phyloP scores from a whole-genome alignment of 257 asterid genomes.

The Misopates orontium region DNA sequence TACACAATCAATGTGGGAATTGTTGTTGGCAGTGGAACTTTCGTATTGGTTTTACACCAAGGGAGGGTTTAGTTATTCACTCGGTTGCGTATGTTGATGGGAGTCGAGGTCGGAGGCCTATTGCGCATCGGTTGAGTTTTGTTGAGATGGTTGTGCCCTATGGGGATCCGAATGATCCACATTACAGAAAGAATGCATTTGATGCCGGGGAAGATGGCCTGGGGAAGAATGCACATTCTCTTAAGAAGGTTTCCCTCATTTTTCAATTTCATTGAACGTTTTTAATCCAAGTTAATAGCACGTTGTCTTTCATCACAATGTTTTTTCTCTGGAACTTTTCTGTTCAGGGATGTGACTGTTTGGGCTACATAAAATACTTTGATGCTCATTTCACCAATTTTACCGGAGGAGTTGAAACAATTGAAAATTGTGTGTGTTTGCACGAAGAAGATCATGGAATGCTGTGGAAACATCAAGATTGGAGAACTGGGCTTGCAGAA shows the following conservation, averaged over 20 bases:
- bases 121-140: conserved; percentile 95
- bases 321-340: conserved; percentile 13
- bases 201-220: conserved; percentile 99
- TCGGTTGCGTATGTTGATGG: conserved; percentile 98
- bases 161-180: conserved; percentile 99
- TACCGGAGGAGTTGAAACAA: conserved; percentile 96
- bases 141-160: conserved; percentile 99
- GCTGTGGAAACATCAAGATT: conserved; percentile 98
- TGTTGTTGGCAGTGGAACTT: conserved; percentile 82
- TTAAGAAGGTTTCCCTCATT: conserved; percentile 63
- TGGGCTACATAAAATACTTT: conserved; percentile 80
- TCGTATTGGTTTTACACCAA: conserved; percentile 92
- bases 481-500: conserved; percentile 97
- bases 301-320: conserved; percentile 17
- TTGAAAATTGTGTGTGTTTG: conserved; percentile 92
- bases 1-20: conserved; percentile 21
- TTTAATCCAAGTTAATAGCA: conserved; percentile 13
- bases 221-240: conserved; percentile 95
- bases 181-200: conserved; percentile 93
- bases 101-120: conserved; percentile 91
- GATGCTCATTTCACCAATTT: conserved; percentile 92
- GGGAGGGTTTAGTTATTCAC: conserved; percentile 95
- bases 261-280: too few relatives aligned
- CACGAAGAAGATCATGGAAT: conserved; percentile 98
- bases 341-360: conserved; percentile 93